These are phyloP conservation scores for Microdochium bolleyi DNA, from an alignment of 2,329 filamentous ascomycete species.

Conservation along the genomic window DNA sequence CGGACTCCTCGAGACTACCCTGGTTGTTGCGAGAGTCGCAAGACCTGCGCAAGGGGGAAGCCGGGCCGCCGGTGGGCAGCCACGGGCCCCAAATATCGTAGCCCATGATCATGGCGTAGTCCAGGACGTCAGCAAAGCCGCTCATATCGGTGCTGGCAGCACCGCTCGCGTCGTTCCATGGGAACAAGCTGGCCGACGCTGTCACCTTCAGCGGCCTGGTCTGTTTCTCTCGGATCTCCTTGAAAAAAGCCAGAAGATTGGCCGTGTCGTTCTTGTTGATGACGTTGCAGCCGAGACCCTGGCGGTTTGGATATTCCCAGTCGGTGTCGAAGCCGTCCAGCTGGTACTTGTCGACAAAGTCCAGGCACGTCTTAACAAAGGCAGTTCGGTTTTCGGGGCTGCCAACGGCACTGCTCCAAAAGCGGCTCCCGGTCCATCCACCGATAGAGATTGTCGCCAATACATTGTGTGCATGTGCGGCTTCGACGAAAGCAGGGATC, in stretches of 20 bases:
- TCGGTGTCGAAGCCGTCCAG: slow-evolving; percentile 12
- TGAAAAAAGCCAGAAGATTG: slow-evolving; percentile 9
- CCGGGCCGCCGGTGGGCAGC: slow-evolving; percentile 8
- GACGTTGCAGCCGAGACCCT: slow-evolving; percentile 26
- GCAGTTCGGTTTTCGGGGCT: slow-evolving; percentile 10
- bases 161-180: slow-evolving; percentile 7
- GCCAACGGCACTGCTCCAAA: slow-evolving; percentile 3
- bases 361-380: slow-evolving; percentile 9
- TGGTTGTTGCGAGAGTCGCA: slow-evolving; percentile 10
- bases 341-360: slow-evolving; percentile 9
- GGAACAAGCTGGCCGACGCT: slow-evolving; percentile 8
- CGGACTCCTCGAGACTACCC: slow-evolving; percentile 6
- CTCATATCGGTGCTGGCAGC: slow-evolving; percentile 3
- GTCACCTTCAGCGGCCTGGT: slow-evolving; percentile 5
- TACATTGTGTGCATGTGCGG: slow-evolving; percentile 4
- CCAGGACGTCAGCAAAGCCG: slow-evolving; percentile 7
- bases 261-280: slow-evolving; percentile 7
- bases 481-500: slow-evolving; percentile 6
- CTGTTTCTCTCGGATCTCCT: slow-evolving; percentile 5
- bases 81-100: slow-evolving; percentile 12
- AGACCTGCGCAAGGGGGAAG: slow-evolving; percentile 4
- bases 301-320: slow-evolving; percentile 37
- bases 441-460: slow-evolving; percentile 6
- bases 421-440: slow-evolving; percentile 7
- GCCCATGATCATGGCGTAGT: slow-evolving; percentile 12